Base-by-base conservation (phyloP, 202 grass and related monocot species). In the Elaeis oleifera region DNA sequence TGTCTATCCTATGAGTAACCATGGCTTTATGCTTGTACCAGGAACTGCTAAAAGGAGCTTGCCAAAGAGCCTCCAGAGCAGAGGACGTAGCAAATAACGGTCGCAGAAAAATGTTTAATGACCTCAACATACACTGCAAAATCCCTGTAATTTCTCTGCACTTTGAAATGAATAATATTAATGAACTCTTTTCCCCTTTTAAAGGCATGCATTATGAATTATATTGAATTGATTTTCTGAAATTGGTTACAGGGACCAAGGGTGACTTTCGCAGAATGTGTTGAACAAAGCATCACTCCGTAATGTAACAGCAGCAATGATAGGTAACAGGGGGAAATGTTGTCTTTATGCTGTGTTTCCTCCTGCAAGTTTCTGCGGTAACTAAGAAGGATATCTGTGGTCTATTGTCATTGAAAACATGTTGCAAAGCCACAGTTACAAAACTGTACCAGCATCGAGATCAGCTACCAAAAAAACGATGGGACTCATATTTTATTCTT, bases 121-220 rank as follows among this genome's bases (percentile, higher is more conserved):
- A 91, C 36, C 76, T 86, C 6, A 83, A 84, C 58, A 64, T 71
- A 2, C 84, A 97, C 68, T 89, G 84, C 84, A 83, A 65, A 63
- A 77, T 76, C 24, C 84, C 84, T 15, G 92, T 97, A 63, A 83
- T 29, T 61, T 29, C 3, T 54, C 16, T 74, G 22, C 15, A 4
- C 18, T 14, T 19, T 54, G 16, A 28, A 18, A 31, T 55, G 4
- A 23, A 32, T 54, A 25, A 15, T 31, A 31, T 29, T 1, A 5
- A n/a, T 49, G 16, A 44, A 9, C 7, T 9, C 26, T 14, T 2
- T 44, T 44, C 11, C 36, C 36, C 36, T 44, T 44, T 13, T 44
- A 44, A 44, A 44, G 36, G 36, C 36, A 44, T 44, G 36, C 6
- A 3, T 6, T 44, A 13, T 44, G 36, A 44, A 13, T 13, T 44